Percentiles rank a stretch among this genome's conserved stretches.
These are phyloP conservation scores for Boletus rubropictus DNA, from an alignment of 768 basidiomycete species.

Conservation along the genomic window DNA sequence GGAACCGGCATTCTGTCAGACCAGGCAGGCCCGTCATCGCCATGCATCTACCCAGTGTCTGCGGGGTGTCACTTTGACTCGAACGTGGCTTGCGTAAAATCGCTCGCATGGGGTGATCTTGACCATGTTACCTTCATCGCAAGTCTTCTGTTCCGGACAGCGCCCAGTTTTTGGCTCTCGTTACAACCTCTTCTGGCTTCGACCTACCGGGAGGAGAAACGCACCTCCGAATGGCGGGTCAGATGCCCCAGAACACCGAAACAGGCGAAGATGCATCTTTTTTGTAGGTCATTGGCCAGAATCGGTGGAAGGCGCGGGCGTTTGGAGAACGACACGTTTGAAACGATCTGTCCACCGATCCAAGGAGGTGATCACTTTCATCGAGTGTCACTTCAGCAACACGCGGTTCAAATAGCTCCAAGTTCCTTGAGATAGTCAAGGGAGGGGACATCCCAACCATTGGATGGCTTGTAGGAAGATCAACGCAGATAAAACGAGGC, in stretches of 20 bases:
- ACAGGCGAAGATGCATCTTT: constrained; percentile 35
- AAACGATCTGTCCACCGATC: constrained; percentile 37
- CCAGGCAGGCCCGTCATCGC: constrained; percentile 35
- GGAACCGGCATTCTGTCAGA: constrained; percentile 21
- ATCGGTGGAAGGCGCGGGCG: no score
- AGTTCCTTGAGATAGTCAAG: constrained; percentile 31
- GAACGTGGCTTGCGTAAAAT: constrained; percentile 35
- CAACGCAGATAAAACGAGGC: neutral
- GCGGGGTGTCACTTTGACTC: neutral
- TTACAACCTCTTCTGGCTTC: constrained; percentile 47
- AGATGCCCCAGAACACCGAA: constrained; percentile 9
- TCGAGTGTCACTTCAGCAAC: constrained; percentile 26
- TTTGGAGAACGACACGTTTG: constrained; percentile 65
- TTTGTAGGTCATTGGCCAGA: constrained; percentile 56
- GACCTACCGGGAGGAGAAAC: no score
- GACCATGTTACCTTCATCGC: constrained; percentile 39
- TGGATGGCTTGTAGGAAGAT: constrained; percentile 26
- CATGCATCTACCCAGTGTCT: no score
- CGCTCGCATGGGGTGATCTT: constrained; percentile 53
- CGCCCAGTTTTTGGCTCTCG: no score
- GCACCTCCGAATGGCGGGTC: neutral
- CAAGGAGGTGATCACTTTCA: constrained; percentile 20
- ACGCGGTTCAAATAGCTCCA: constrained; percentile 29
- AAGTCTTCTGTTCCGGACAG: constrained; percentile 9
- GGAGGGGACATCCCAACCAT: constrained; percentile 35